Evolutionary conservation across 2,329 filamentous ascomycete species (phyloP).

Genomic region (Colletotrichum filicis): DNA sequence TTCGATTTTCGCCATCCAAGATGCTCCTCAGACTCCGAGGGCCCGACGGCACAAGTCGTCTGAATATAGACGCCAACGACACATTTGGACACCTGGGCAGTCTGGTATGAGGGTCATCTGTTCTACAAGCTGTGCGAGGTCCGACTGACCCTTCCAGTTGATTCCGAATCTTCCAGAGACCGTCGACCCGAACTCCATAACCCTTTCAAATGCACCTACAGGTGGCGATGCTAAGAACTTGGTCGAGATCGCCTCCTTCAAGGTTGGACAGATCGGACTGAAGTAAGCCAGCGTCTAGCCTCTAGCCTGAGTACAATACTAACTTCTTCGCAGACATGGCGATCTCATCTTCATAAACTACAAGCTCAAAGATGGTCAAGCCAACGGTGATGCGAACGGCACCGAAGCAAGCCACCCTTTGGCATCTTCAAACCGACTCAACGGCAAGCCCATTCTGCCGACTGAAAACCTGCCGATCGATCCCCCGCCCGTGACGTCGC

Average conservation of each 20-base stretch:
- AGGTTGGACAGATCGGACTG: conserved; percentile 69
- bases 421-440: conserved; percentile 74
- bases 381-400: conserved; percentile 48
- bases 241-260: conserved; percentile 66
- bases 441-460: conserved; percentile 78
- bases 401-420: conserved; percentile 43
- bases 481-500: conserved; percentile 62
- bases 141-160: conserved; percentile 54
- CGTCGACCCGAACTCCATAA: conserved; percentile 69
- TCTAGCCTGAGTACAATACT: conserved; percentile 29
- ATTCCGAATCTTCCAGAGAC: conserved; percentile 68
- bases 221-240: conserved; percentile 69
- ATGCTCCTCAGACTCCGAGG: conserved; percentile 92
- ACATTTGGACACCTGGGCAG: conserved; percentile 74
- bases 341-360: conserved; percentile 92
- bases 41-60: conserved; percentile 90
- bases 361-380: conserved; percentile 64
- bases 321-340: conserved; percentile 73
- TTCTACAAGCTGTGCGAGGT: conserved; percentile 31
- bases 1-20: conserved; percentile 39
- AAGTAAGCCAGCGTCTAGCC: conserved; percentile 52
- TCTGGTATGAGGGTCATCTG: conserved; percentile 51
- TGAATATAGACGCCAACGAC: conserved; percentile 79
- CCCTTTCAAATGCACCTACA: conserved; percentile 70
- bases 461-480: conserved; percentile 75